Percentiles rank a stretch among this genome's conserved stretches.
phyloP scores from a whole-genome alignment of 352 stramenopile genomes.

The Ophiocytium majus region DNA sequence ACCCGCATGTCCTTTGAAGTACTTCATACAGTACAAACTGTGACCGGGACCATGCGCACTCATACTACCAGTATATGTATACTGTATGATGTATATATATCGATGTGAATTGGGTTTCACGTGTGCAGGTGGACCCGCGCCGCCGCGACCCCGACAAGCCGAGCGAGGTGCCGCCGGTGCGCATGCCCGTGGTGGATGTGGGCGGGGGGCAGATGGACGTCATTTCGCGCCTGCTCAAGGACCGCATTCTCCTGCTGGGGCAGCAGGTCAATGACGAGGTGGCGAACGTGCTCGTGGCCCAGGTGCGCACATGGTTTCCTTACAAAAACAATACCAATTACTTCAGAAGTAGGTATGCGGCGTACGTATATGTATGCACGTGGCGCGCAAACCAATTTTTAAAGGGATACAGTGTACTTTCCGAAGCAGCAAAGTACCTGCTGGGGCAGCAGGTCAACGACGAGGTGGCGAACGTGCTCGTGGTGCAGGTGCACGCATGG shows the following conservation, averaged over 20 bases:
- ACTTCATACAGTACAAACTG: neutral
- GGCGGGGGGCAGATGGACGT: slow-evolving; percentile 56
- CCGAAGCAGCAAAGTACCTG: too few species aligned
- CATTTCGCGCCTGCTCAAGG: slow-evolving; percentile 55
- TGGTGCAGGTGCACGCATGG: slow-evolving; percentile 67
- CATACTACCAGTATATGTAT: neutral
- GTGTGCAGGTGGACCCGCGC: slow-evolving; percentile 33
- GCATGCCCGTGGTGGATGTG: slow-evolving; percentile 46
- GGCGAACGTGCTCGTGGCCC: slow-evolving; percentile 72
- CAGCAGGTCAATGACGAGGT: slow-evolving; percentile 71
- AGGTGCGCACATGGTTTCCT: too few species aligned
- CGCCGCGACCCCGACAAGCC: slow-evolving; percentile 51
- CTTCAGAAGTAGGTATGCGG: too few species aligned
- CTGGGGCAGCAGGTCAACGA: slow-evolving; percentile 69
- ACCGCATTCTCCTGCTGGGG: slow-evolving; percentile 71
- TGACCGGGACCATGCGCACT: neutral
- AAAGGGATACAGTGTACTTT: too few species aligned
- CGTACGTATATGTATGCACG: too few species aligned
- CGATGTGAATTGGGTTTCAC: neutral
- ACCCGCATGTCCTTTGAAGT: neutral
- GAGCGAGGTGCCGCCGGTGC: slow-evolving; percentile 32
- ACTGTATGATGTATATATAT: neutral
- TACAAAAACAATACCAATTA: too few species aligned
- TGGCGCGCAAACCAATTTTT: too few species aligned
- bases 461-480: slow-evolving; percentile 73